Base-by-base conservation (phyloP, 2,329 filamentous ascomycete genomes). In the Claviceps paspali region DNA sequence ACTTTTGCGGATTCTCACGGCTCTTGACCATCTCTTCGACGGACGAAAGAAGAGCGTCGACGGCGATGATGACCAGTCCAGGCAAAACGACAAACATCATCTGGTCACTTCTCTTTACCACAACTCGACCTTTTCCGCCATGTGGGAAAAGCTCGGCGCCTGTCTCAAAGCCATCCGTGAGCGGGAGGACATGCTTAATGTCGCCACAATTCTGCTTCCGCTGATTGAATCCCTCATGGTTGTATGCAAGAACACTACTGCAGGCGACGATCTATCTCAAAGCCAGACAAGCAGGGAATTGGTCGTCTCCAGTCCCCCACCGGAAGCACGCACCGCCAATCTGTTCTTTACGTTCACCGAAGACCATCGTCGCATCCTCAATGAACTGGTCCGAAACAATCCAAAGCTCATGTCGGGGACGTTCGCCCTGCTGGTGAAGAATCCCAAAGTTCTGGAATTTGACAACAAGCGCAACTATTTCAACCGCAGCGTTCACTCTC, bases 391-490 rank as follows among this genome's bases (percentile, higher is more conserved):
- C 38, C 81, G 92, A 45, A 85, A 93, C 53, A 96, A 93, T 47
- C 91, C 92, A 22, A 93, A 94, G 58, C 75, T 98, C 45, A 98
- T 98, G 92, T 95, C 88, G 41, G 91, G 91, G 37, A 95, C 88
- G 3, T 95, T 98, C 61, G 87, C 88, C 9, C 70, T 98, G 12
- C 64, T 98, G 33, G 91, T 96, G 44, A 95, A 94, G 67, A 98
- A 98, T 53, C 92, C 91, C 19, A 98, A 96, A 68, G 92, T 98
- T 3, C 68, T 98, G 10, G 91, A 98, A 54, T 98, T 98, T 52
- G 91, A 98, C 63, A 98, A 98, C 65, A 98, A 98, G 67, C 86
- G 91, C 51, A 96, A 93, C 62, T 98, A 92, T 69, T 98, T 98
- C 68, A 95, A 78, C 55, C 82, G 91, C 43, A 87, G 85, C 51